These are phyloP conservation scores for Apophysomyces variabilis DNA, from an alignment of 371 early-diverging fungal species.

Conservation along the genomic window DNA sequence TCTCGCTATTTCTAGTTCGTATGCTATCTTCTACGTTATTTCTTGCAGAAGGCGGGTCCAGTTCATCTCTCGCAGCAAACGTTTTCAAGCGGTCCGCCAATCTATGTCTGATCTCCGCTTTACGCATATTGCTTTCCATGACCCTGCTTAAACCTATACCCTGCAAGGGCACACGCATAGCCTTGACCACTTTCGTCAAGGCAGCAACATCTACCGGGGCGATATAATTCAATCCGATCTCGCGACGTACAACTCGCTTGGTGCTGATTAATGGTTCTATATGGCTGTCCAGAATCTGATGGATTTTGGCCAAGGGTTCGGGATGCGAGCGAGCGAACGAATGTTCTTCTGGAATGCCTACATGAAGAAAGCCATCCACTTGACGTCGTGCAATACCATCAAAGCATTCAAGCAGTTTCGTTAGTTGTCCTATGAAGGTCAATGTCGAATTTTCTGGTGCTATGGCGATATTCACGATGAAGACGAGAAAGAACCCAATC, in stretches of 20 bases:
- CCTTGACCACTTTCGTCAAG: conserved; percentile 41
- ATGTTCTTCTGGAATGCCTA: not conserved
- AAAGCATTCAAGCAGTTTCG: conserved; percentile 36
- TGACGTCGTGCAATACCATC: conserved; percentile 38
- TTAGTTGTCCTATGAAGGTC: conserved; percentile 37
- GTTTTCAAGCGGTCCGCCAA: conserved; percentile 20
- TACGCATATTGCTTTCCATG: conserved; percentile 52
- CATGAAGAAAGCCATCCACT: conserved; percentile 32
- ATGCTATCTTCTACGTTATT: not conserved
- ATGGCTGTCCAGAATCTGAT: conserved; percentile 30
- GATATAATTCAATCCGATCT: conserved; percentile 39
- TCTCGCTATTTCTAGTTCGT: conserved; percentile 26
- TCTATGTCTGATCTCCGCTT: conserved; percentile 24
- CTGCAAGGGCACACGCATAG: conserved; percentile 39
- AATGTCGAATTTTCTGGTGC: conserved; percentile 51
- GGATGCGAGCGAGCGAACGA: conserved; percentile 6
- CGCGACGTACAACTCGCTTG: conserved; percentile 45
- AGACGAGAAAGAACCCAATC: conserved; percentile 36
- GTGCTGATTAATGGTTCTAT: conserved; percentile 29
- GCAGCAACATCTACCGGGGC: conserved; percentile 47
- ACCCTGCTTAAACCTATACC: conserved; percentile 41
- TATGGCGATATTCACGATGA: conserved; percentile 31
- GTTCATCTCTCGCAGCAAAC: conserved; percentile 21
- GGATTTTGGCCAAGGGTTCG: conserved; percentile 29
- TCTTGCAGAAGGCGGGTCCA: conserved; percentile 17